Conservation (phyloP, 148 eudicot species). For the Camellia japonica region DNA sequence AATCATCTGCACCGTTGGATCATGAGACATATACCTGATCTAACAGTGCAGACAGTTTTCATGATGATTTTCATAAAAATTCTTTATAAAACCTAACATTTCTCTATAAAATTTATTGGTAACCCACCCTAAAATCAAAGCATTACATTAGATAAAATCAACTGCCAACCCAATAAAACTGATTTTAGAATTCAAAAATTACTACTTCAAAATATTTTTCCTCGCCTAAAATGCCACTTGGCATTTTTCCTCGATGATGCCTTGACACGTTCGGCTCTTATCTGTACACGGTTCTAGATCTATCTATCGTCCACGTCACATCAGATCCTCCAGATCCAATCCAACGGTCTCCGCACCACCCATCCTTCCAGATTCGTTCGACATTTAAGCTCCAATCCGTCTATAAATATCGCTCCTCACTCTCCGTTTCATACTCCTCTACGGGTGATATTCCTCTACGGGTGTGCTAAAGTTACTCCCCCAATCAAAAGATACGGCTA, state of each 20-base stretch:
- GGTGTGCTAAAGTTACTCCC: conserved; percentile 30
- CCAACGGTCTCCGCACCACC: conserved; percentile 42
- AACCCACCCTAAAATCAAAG: too few species aligned
- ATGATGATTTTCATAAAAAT: too few species aligned
- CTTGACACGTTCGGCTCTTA: background rate
- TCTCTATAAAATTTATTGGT: too few species aligned
- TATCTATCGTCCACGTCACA: conserved; percentile 19
- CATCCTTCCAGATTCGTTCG: conserved; percentile 12
- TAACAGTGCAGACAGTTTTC: too few species aligned
- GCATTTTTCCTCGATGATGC: background rate
- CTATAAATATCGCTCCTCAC: conserved; percentile 28
- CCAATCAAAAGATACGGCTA: conserved; percentile 37
- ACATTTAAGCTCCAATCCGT: conserved; percentile 23
- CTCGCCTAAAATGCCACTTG: background rate
- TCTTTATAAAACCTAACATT: too few species aligned
- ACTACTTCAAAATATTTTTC: background rate
- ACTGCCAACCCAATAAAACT: too few species aligned
- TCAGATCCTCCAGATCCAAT: conserved; percentile 16
- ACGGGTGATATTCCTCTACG: background rate
- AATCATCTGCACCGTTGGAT: too few species aligned
- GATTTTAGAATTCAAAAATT: too few species aligned
- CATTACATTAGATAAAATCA: too few species aligned
- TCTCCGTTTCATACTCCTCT: background rate
- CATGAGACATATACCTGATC: too few species aligned
- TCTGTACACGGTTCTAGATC: background rate